Evolutionary conservation across 2,329 filamentous ascomycete genomes (phyloP).

Genomic region (Penicillium sp.): DNA sequence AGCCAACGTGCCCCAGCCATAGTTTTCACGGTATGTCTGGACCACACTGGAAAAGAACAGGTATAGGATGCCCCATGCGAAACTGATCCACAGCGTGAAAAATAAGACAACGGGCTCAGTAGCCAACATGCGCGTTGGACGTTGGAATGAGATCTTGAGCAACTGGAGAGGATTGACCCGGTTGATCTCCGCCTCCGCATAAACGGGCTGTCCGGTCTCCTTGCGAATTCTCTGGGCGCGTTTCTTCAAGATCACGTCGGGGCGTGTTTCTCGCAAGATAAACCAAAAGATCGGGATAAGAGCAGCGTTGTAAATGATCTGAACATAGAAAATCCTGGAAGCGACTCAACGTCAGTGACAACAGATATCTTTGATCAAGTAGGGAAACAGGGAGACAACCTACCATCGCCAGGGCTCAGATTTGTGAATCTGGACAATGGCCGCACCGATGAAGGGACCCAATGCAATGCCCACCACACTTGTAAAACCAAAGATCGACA

Average conservation of each 20-base stretch:
- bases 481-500: conserved; percentile 45
- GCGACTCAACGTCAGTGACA: neutral
- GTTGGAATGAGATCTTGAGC: conserved; percentile 41
- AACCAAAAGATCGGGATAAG: conserved; percentile 43
- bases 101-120: conserved; percentile 45
- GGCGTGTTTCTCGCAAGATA: conserved; percentile 43
- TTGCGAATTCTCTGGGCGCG: conserved; percentile 40
- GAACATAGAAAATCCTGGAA: conserved; percentile 46
- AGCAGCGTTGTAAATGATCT: conserved; percentile 45
- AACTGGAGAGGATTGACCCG: conserved; percentile 21
- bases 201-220: conserved; percentile 31
- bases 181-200: conserved; percentile 25
- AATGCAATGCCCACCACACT: conserved; percentile 45
- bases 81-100: conserved; percentile 46
- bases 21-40: conserved; percentile 40
- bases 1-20: conserved; percentile 34
- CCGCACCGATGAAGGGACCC: conserved; percentile 46
- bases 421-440: conserved; percentile 27
- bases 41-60: conserved; percentile 43
- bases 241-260: conserved; percentile 42
- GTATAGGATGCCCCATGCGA: conserved; percentile 46
- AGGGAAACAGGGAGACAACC: neutral
- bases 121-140: conserved; percentile 38
- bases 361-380: neutral
- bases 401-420: neutral